Percentiles rank a stretch among this genome's conserved stretches.
Evolutionary conservation across 2,329 filamentous ascomycete genomes (phyloP).

Genomic region (Akanthomyces muscarius): DNA sequence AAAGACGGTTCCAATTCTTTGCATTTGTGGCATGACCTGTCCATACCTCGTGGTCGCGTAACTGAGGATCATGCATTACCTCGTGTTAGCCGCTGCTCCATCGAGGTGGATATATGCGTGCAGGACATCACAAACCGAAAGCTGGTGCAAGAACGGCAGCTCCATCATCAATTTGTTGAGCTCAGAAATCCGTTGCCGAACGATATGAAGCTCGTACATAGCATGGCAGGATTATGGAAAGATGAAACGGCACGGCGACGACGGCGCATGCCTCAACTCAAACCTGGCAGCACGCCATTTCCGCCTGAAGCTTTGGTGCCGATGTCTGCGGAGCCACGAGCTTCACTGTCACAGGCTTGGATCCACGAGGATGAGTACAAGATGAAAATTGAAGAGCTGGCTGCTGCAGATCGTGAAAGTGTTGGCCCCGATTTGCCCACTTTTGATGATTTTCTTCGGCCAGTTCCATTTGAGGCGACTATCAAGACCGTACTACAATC

Average conservation of each 20-base stretch:
- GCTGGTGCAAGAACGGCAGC: slow-evolving; percentile 67
- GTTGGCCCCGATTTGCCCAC: slow-evolving; percentile 38
- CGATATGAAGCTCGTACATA: slow-evolving; percentile 81
- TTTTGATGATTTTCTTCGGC: slow-evolving; percentile 64
- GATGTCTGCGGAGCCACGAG: slow-evolving; percentile 79
- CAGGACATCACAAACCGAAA: slow-evolving; percentile 82
- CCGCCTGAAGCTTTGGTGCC: slow-evolving; percentile 76
- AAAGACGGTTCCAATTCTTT: slow-evolving; percentile 54
- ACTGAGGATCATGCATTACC: slow-evolving; percentile 61
- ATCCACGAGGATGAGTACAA: slow-evolving; percentile 85
- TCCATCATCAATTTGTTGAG: slow-evolving; percentile 88
- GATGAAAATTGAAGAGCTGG: slow-evolving; percentile 59
- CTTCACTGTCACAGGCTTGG: slow-evolving; percentile 74
- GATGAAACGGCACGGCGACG: slow-evolving; percentile 81
- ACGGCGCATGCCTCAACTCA: slow-evolving; percentile 60
- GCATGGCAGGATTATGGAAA: slow-evolving; percentile 90
- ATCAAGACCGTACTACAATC: slow-evolving; percentile 79
- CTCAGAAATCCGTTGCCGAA: slow-evolving; percentile 56
- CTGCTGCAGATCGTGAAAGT: slow-evolving; percentile 56
- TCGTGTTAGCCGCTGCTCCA: slow-evolving; percentile 78
- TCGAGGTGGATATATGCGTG: slow-evolving; percentile 87
- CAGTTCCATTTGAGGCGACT: slow-evolving; percentile 47
- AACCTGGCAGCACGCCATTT: slow-evolving; percentile 70
- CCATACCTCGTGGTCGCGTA: slow-evolving; percentile 50
- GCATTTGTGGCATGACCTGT: slow-evolving; percentile 77